Base-by-base conservation (phyloP, 768 basidiomycete genomes). In the Pleurotus djamor region DNA sequence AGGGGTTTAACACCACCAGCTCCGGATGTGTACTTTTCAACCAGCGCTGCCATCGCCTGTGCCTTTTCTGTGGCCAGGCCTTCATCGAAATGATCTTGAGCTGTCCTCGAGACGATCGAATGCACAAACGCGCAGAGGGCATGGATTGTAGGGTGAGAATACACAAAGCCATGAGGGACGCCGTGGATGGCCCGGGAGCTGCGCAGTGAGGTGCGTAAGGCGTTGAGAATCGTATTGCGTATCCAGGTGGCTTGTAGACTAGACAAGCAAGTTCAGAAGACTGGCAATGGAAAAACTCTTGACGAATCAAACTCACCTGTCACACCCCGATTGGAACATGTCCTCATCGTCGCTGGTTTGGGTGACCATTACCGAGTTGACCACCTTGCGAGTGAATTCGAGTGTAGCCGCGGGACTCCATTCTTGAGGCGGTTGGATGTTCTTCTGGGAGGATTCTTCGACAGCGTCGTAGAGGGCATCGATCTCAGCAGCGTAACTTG, bases 401-500 rank as follows among this genome's bases (percentile, higher is more conserved):
- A 68, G 52, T 17, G 67, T 65, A 14, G 60, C 55, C 5, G 47
- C 41, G 33, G 44, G 37, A 13, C 63, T 62, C n/a, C 59, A 49
- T 1, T 57, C 61, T 66, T 70, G 70, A 28, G 61, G 48, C 8
- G 45, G 8, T n/a, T 69, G 72, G 12, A 64, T 43, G 12, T 58
- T 51, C 5, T 68, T 45, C 10, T 38, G 28, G 8, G 54, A 60
- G 1, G 52, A 34, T 43, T 68, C 65, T 36, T 68, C 69, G 4
- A 63, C 60, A 28, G 63, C 59, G 5, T 62, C 60, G 59, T 81
- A 81, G 9, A 73, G 41, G 1, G 66, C 68, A 35, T 77, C 65
- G 57, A 81, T 80, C 60, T 83, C 82, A 0, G 64, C 59, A 5
- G 69, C 69, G 61, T 83, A 81, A 0, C 69, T 65, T 9, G 66